Evolutionary conservation across 345 rosid species (phyloP), one percentile per base, ranked within the genome.

Genomic region (Lepidium aucheri): DNA sequence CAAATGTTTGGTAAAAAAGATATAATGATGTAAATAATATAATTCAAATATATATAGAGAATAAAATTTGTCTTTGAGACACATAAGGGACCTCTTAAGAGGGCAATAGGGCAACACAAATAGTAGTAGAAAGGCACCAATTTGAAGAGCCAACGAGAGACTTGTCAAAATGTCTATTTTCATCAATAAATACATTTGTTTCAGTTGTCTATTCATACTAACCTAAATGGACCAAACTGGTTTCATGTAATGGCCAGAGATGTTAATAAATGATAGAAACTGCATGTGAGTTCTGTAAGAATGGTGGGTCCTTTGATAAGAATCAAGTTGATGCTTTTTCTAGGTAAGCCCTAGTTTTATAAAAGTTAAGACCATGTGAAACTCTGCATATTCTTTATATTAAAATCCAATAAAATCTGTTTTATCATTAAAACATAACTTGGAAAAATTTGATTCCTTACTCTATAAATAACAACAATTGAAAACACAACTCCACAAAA

Each of bases 221-320:
- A 40, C 70, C 60, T 28, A 47, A 32, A 64, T 64, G 60, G 65
- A 49, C 69, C 65, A 56, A 57, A 24, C 45, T 59, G 18, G 65
- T 72, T 49, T 56, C 64, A 51, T 65, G 47, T 73, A 60, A 73
- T 65, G 76, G 72, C 71, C 71, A 72, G 71, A 64, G 65, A 63
- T 47, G 55, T 38, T 63, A 55, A 54, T 54, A 18, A 28, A 38
- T 30, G 70, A 71, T 52, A 55, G 69, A 65, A 66, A 50, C 46
- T 3, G 17, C 72, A 73, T 73, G 76, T 73, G 71, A 73, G 26
- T 50, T 2, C 12, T 64, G 70, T 49, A 57, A 49, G 53, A 30
- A 3, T 50, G 46, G 54, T 57, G 71, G 76, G 71, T 58, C 76
- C 76, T 46, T 54, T 72, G 67, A 72, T 63, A 59, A 63, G 66